Evolutionary conservation across 106 monocot genomes (phyloP).

Genomic region (Platanthera guangdongensis): DNA sequence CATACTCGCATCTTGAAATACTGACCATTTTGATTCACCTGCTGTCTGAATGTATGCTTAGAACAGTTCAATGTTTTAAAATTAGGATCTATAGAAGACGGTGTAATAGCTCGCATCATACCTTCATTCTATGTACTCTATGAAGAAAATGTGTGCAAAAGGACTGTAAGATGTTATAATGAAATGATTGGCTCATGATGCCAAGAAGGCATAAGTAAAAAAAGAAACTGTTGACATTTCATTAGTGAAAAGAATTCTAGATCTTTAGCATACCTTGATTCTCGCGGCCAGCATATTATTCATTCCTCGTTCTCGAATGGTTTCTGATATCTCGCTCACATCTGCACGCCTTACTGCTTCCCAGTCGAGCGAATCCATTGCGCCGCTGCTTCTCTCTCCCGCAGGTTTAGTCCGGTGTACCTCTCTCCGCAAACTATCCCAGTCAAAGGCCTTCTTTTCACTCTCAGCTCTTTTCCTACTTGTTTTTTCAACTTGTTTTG

Average conservation of each 20-base stretch:
- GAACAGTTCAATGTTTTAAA: background rate
- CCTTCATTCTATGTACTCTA: background rate
- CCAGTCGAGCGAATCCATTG: slow-evolving; percentile 69
- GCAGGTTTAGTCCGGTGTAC: slow-evolving; percentile 9
- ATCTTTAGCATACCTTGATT: slow-evolving; percentile 53
- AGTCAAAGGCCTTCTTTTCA: slow-evolving; percentile 40
- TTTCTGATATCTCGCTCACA: slow-evolving; percentile 53
- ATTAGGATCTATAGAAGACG: background rate
- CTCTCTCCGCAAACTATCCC: slow-evolving; percentile 59
- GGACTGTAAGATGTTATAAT: background rate
- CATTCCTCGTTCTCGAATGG: slow-evolving; percentile 79
- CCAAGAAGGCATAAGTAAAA: background rate
- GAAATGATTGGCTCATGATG: background rate
- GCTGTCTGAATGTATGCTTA: background rate
- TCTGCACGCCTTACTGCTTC: slow-evolving; percentile 60
- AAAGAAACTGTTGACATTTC: no score
- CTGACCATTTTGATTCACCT: background rate
- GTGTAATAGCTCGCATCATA: background rate
- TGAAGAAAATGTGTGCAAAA: background rate
- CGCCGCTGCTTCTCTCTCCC: slow-evolving; percentile 37
- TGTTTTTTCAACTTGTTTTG: slow-evolving; percentile 12
- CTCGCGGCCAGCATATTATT: slow-evolving; percentile 82
- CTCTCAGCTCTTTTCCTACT: slow-evolving; percentile 21
- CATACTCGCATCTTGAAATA: background rate
- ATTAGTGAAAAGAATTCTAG: no score